Evolutionary conservation across 75 land plant genomes (phyloP).

Genomic region (Selaginella moellendorffii): DNA sequence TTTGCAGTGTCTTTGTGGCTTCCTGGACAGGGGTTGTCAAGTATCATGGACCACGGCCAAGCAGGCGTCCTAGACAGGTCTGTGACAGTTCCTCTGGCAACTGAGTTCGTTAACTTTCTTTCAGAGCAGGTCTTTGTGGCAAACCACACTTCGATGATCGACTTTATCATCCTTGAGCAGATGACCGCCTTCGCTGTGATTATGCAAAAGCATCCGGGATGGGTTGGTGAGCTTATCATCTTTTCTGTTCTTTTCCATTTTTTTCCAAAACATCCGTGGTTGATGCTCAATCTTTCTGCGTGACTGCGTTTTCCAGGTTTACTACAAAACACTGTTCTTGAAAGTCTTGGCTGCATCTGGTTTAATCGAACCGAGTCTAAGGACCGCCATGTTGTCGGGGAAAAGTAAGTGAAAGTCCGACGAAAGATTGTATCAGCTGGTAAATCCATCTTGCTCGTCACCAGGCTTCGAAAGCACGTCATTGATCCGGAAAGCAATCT

Average conservation of each 20-base stretch:
- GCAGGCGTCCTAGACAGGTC: constrained; percentile 1
- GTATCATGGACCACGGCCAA: constrained; percentile 11
- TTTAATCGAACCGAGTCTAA: constrained; percentile 86
- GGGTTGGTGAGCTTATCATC: constrained; percentile 73
- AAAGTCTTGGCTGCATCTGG: constrained; percentile 94
- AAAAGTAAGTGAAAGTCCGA: constrained; percentile 38
- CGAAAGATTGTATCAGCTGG: neutral
- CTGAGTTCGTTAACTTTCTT: neutral
- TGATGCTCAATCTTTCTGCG: neutral
- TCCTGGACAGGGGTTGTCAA: constrained; percentile 9
- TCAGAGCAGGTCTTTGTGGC: constrained; percentile 82
- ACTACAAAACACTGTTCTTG: constrained; percentile 67
- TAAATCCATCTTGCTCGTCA: neutral
- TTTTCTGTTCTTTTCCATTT: neutral
- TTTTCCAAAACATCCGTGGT: neutral
- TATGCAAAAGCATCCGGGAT: constrained; percentile 98
- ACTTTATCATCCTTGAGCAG: constrained; percentile 86
- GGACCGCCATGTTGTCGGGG: constrained; percentile 75
- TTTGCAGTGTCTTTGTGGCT: constrained; percentile 7
- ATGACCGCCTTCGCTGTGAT: constrained; percentile 98
- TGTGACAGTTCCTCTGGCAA: neutral
- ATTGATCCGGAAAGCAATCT: constrained; percentile 67
- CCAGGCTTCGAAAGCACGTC: constrained; percentile 47
- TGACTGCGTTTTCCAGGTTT: constrained; percentile 34
- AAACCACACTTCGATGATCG: constrained; percentile 98